Base-by-base conservation (phyloP, 2,329 filamentous ascomycete species). In the Neofusicoccum laricinum region DNA sequence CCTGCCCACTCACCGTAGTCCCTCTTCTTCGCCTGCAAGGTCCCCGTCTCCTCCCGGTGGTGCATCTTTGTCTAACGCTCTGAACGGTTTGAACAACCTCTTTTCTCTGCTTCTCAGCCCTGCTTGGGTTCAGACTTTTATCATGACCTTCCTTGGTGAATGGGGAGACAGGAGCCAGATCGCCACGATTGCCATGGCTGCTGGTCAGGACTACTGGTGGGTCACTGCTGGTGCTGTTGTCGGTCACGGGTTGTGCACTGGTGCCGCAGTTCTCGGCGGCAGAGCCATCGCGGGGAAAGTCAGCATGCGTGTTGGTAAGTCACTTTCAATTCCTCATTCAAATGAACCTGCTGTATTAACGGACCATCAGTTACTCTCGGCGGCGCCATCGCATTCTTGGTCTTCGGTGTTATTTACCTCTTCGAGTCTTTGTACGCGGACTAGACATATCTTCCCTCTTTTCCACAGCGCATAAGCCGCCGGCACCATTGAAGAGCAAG, bases 131-230 rank as follows among this genome's bases (percentile, higher is more conserved):
- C 94, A 98, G 79, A 99, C 95, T 0, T 99, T 99, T 75, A 87
- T 96, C 71, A 99, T 99, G 95, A 99, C 95, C 2, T 99, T 99
- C 80, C 81, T 99, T 34, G 95, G 95, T 45, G 95, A 99, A 77
- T 99, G 95, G 95, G 95, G 95, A 64, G 95, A 99, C 73, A 88
- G 95, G 69, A 96, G 92, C 75, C 95, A 99, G 80, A 98, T 99
- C 72, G 95, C 95, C 21, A 99, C 95, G 0, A 96, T 99, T 74
- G 95, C 95, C 62, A 99, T 99, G 95, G 95, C 95, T 57, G 94
- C 95, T 38, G 95, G 95, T 19, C 92, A 96, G 77, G 95, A 99
- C 76, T 99, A 98, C 78, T 98, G 94, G 94, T 97, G 93, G 91
- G 95, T 99, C 40, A 97, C 93, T 3, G 83, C 93, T 51, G 95